These are phyloP conservation scores for Cardiospermum halicacabum DNA, from an alignment of 345 rosid genomes.

Conservation along the genomic window DNA sequence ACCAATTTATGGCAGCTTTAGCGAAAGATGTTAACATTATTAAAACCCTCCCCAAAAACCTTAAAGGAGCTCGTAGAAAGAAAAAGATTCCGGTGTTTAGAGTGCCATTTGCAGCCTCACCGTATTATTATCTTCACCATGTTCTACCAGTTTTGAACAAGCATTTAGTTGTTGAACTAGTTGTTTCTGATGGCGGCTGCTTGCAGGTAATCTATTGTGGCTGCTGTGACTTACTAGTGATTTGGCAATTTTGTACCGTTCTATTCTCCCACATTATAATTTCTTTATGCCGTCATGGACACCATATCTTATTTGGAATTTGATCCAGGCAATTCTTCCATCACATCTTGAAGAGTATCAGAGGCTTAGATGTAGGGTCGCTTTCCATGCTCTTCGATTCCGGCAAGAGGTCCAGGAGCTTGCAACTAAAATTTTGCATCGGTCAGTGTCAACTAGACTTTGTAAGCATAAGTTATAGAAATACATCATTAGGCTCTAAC, in stretches of 20 bases:
- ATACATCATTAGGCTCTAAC: neutral
- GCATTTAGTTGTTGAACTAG: conserved; percentile 89
- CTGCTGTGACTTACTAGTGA: neutral
- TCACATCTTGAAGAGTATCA: conserved; percentile 81
- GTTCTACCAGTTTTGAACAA: conserved; percentile 83
- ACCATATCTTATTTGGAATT: conserved; percentile 12
- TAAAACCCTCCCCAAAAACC: conserved; percentile 90
- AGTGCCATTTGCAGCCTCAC: conserved; percentile 73
- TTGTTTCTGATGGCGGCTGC: conserved; percentile 88
- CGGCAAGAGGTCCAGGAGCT: conserved; percentile 88
- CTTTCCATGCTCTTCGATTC: conserved; percentile 78
- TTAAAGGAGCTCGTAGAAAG: conserved; percentile 79
- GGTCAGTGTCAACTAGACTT: conserved; percentile 33
- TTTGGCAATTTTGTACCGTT: neutral
- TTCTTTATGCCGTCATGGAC: neutral
- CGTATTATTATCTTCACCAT: conserved; percentile 74
- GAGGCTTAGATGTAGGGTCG: conserved; percentile 89
- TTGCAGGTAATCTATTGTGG: conserved; percentile 51
- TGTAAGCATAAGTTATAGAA: neutral
- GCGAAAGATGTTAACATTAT: conserved; percentile 67
- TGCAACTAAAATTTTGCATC: conserved; percentile 66
- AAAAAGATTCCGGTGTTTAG: conserved; percentile 85
- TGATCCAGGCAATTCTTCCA: conserved; percentile 73
- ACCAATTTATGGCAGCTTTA: conserved; percentile 73
- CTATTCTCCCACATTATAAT: neutral